Conservation (phyloP, 75 land plant species). For the Selaginella tamariscina region DNA sequence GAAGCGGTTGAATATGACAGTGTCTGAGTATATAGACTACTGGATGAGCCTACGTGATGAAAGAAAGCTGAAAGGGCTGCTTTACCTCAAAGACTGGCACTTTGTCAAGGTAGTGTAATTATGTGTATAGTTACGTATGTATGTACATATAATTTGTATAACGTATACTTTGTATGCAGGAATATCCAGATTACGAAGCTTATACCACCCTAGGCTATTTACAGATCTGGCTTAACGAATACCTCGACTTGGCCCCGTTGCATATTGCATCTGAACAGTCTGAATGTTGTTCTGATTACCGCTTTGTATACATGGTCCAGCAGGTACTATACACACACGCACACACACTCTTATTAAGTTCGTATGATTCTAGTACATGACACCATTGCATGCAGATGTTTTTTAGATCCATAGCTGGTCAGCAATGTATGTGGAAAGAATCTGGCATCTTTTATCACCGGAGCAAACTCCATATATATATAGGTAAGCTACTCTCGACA, state of each 20-base stretch:
- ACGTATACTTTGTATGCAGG: too few relatives aligned
- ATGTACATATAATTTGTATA: too few relatives aligned
- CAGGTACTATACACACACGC: slow-evolving; percentile 32
- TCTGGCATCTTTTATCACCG: slow-evolving; percentile 67
- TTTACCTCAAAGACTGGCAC: slow-evolving; percentile 90
- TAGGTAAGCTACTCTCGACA: too few relatives aligned
- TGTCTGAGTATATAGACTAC: slow-evolving; percentile 44
- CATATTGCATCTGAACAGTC: slow-evolving; percentile 34
- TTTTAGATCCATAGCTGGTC: slow-evolving; percentile 95
- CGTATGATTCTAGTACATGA: slow-evolving; percentile 47
- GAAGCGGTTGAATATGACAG: slow-evolving; percentile 67
- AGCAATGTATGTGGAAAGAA: slow-evolving; percentile 68
- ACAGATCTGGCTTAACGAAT: slow-evolving; percentile 68
- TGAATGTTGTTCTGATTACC: slow-evolving; percentile 62
- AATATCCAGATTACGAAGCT: slow-evolving; percentile 55
- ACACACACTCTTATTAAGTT: background rate
- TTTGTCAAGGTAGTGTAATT: slow-evolving; percentile 74
- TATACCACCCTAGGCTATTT: slow-evolving; percentile 59
- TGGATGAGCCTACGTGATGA: slow-evolving; percentile 26
- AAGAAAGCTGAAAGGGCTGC: slow-evolving; percentile 11
- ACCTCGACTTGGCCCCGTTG: slow-evolving; percentile 42
- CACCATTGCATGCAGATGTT: slow-evolving; percentile 91
- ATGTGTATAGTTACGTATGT: too few relatives aligned
- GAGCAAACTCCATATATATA: slow-evolving; percentile 51
- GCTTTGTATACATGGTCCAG: slow-evolving; percentile 85